Base-by-base conservation (phyloP, 2,329 filamentous ascomycete species). In the Microascus cirrosus region DNA sequence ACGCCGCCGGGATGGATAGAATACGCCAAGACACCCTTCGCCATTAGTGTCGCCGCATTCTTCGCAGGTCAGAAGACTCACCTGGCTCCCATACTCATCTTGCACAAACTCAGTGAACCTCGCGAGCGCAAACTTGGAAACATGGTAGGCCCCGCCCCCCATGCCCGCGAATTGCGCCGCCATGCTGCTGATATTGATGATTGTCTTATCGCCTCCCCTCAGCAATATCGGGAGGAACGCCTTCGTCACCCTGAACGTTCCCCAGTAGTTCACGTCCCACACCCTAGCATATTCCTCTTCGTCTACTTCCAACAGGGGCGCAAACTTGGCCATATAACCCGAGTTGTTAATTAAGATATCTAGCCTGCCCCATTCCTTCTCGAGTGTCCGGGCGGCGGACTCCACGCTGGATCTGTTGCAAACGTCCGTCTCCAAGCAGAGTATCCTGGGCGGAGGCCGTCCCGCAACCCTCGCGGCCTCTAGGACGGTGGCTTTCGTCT, bases 261-360 rank as follows among this genome's bases (percentile, higher is more conserved):
- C 79, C 54, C 73, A 76, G 32, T 81, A 64, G 59, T 82, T 82
- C 57, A 80, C 73, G 42, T 79, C 74, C 65, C 72, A 77, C 34
- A 72, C 71, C 24, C 62, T 63, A 72, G 74, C 77, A 69, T 76
- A 81, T n/a, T 73, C 72, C 1, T 68, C 65, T 4, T 70, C 66
- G 25, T 74, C 66, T 2, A 68, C 64, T n/a, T 76, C 72, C 20
- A 64, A 64, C 18, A 76, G 65, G n/a, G 64, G 63, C 1, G 62
- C 59, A 51, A 67, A 70, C 18, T 62, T 63, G 56, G 73, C 71
- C 18, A 78, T 64, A 58, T 72, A 73, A 3, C 72, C 76, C 0
- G 74, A 74, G 62, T 76, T 78, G 59, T 71, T 73, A 55, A 77
- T 62, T 1, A 77, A 58, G 24, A 77, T 66, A 54, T 77, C 75